Evolutionary conservation across 306 rosid genomes (phyloP).

Genomic region (Vachellia collinsii): DNA sequence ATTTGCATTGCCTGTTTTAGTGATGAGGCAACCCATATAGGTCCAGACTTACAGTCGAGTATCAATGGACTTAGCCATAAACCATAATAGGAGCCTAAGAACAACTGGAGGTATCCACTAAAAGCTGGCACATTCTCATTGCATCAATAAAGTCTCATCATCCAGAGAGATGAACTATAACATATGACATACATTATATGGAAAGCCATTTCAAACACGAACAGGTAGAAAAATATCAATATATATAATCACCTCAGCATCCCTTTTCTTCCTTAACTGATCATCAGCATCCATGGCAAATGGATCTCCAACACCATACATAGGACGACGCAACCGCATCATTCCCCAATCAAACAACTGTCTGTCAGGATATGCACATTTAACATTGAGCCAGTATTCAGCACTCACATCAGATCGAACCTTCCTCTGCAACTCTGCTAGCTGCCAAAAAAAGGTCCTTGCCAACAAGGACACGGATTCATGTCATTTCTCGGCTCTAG

Average conservation of each 20-base stretch:
- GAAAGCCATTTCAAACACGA: conserved; percentile 2
- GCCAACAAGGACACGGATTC: conserved; percentile 60
- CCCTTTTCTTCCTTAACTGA: conserved; percentile 87
- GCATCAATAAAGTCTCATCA: not conserved
- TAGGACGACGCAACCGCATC: conserved; percentile 86
- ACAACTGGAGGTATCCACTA: conserved; percentile 26
- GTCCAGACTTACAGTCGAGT: conserved; percentile 28
- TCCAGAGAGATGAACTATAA: not conserved
- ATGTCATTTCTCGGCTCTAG: conserved; percentile 59
- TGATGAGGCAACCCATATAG: conserved; percentile 7
- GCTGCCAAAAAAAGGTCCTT: conserved; percentile 75
- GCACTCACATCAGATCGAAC: conserved; percentile 86
- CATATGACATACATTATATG: not conserved
- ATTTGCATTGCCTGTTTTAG: conserved; percentile 4
- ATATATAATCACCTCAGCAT: conserved; percentile 73
- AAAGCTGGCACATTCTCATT: conserved; percentile 5
- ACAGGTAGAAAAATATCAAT: not conserved
- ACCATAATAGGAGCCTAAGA: conserved; percentile 1
- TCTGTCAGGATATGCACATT: conserved; percentile 85
- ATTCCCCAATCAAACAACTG: conserved; percentile 94
- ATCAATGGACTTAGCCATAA: conserved; percentile 17
- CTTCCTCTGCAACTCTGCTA: conserved; percentile 83
- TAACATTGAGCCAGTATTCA: conserved; percentile 80
- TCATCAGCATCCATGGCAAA: conserved; percentile 93
- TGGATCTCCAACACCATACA: conserved; percentile 97